Conservation (phyloP, 257 asterid genomes). For the Lavandula angustifolia region DNA sequence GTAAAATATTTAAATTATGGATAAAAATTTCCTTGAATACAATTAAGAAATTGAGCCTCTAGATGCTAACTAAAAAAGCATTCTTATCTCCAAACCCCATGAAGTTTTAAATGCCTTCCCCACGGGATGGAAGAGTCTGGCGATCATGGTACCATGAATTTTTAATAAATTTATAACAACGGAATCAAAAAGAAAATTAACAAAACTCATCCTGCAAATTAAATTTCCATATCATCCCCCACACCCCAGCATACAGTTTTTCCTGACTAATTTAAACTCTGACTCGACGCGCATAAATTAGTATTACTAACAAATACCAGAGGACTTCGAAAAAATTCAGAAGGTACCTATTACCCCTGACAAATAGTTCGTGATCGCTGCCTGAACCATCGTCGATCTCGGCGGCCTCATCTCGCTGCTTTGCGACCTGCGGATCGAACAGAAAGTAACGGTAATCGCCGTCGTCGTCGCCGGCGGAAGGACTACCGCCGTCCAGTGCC, state of each 20-base stretch:
- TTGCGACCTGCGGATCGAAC: constrained; percentile 61
- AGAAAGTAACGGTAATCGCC: constrained; percentile 62
- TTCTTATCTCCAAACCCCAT: constrained; percentile 1
- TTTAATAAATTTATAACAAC: neutral
- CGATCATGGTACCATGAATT: neutral
- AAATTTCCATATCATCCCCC: constrained; percentile 28
- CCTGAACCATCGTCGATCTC: constrained; percentile 46
- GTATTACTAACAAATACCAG: constrained; percentile 3
- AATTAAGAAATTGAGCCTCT: constrained; percentile 7
- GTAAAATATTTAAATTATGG: neutral
- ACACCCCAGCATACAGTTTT: constrained; percentile 2
- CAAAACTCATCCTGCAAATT: neutral
- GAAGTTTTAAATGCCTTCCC: neutral
- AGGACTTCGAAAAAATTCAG: neutral
- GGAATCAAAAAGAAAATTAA: neutral
- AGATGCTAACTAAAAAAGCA: constrained; percentile 2
- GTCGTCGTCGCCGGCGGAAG: constrained; percentile 43
- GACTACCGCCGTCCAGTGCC: constrained; percentile 61
- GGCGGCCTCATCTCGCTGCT: constrained; percentile 51
- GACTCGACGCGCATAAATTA: neutral
- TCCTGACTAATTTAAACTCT: neutral
- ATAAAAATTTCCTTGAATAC: constrained; percentile 1
- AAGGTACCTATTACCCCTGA: constrained; percentile 65
- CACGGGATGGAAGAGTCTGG: neutral
- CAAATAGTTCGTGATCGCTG: constrained; percentile 77